phyloP scores from a whole-genome alignment of 129 eudicot species.

The Mikania micrantha region DNA sequence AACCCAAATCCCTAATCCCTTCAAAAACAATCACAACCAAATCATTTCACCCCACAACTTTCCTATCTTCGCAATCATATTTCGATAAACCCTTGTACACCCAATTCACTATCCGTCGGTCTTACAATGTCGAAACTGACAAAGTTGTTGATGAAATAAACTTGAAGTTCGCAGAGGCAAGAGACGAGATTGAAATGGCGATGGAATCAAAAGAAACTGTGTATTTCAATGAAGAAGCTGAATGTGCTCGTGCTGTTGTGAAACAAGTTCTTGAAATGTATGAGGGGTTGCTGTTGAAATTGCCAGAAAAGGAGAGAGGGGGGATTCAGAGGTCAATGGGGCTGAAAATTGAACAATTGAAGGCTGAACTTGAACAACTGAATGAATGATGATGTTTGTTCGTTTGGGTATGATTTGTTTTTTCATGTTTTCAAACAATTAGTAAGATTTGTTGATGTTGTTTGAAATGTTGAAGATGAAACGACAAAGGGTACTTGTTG shows the following conservation, averaged over 20 bases:
- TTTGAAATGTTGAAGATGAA: constrained; percentile 9
- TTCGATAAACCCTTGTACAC: constrained; percentile 13
- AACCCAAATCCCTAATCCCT: constrained; percentile 31
- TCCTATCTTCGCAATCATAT: constrained; percentile 10
- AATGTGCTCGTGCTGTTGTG: constrained; percentile 73
- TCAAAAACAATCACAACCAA: constrained; percentile 24
- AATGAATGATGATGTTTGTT: constrained; percentile 56
- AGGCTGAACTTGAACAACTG: constrained; percentile 87
- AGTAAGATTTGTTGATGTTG: background rate
- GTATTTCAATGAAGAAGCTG: constrained; percentile 91
- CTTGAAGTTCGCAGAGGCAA: constrained; percentile 86
- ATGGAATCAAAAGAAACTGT: constrained; percentile 88
- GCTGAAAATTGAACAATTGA: constrained; percentile 90
- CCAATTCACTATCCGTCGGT: constrained; percentile 14
- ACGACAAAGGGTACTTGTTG: background rate
- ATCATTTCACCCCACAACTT: constrained; percentile 14
- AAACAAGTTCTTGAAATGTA: constrained; percentile 65
- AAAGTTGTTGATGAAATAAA: constrained; percentile 77
- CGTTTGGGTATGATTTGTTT: background rate
- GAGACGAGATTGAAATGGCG: constrained; percentile 93
- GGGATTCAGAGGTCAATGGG: constrained; percentile 89
- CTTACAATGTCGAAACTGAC: constrained; percentile 53
- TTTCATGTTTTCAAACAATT: background rate
- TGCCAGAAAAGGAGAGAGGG: constrained; percentile 61
- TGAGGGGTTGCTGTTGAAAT: constrained; percentile 50